Evolutionary conservation across 2,329 filamentous ascomycete species (phyloP).

Genomic region (Aaosphaeria arxii): DNA sequence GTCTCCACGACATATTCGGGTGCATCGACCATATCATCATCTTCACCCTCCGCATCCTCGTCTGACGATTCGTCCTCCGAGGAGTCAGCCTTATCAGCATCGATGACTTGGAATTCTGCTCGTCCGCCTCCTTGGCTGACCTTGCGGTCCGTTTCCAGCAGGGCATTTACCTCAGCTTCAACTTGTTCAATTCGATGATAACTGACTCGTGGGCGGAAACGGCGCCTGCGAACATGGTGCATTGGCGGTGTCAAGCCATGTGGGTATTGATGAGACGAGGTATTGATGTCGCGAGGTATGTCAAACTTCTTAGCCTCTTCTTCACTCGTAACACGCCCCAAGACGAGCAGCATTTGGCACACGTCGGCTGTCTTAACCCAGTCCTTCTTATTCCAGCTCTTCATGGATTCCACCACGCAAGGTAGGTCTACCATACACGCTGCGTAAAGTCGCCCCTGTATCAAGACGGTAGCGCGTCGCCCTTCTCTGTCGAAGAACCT

Average conservation of each 20-base stretch:
- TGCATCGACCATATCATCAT: slow-evolving; percentile 42
- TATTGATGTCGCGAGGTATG: slow-evolving; percentile 70
- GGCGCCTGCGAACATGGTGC: slow-evolving; percentile 76
- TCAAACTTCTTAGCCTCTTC: slow-evolving; percentile 50
- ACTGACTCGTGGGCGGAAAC: slow-evolving; percentile 79
- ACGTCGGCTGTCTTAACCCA: slow-evolving; percentile 89
- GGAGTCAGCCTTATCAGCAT: slow-evolving; percentile 21
- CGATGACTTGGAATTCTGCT: slow-evolving; percentile 56
- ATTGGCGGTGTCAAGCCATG: slow-evolving; percentile 87
- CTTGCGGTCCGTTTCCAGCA: slow-evolving; percentile 65
- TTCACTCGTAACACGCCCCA: slow-evolving; percentile 62
- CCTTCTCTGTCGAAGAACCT: slow-evolving; percentile 75
- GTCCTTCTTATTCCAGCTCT: slow-evolving; percentile 83
- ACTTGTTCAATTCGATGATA: slow-evolving; percentile 83
- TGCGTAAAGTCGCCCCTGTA: slow-evolving; percentile 70
- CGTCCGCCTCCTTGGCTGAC: slow-evolving; percentile 54
- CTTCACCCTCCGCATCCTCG: slow-evolving; percentile 34
- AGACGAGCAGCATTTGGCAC: slow-evolving; percentile 82
- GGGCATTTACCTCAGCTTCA: slow-evolving; percentile 71
- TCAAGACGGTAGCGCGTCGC: slow-evolving; percentile 68
- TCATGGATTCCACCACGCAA: slow-evolving; percentile 86
- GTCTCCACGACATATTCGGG: slow-evolving; percentile 28
- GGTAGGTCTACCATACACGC: slow-evolving; percentile 80
- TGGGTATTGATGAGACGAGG: slow-evolving; percentile 68
- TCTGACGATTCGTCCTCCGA: slow-evolving; percentile 40